These are phyloP conservation scores for Agrocybe chaxingu DNA, from an alignment of 768 basidiomycete genomes.

Conservation along the genomic window DNA sequence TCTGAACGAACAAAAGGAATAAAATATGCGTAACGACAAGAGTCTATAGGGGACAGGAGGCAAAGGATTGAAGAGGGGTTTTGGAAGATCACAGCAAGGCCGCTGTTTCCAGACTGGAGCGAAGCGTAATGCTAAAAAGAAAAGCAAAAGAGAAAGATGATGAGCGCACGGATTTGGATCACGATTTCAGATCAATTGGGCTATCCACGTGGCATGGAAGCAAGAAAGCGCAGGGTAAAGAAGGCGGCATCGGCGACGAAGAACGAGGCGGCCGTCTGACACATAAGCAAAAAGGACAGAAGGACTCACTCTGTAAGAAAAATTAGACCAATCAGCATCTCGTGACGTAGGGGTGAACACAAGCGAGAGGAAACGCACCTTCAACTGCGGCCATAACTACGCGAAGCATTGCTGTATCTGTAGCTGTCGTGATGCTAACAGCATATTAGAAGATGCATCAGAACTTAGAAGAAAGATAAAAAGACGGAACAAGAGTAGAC, in stretches of 20 bases:
- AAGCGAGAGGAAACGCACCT: slow-evolving; percentile 53
- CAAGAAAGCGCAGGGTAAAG: slow-evolving; percentile 19
- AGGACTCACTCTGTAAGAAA: slow-evolving; percentile 55
- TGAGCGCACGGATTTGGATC: slow-evolving; percentile 26
- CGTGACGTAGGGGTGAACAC: background rate
- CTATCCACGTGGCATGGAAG: slow-evolving; percentile 13
- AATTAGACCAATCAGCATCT: background rate
- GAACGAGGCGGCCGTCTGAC: background rate
- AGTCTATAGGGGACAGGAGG: background rate
- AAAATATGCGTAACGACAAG: background rate
- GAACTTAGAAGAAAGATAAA: background rate
- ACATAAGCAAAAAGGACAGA: slow-evolving; percentile 19
- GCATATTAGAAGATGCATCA: background rate
- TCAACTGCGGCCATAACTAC: slow-evolving; percentile 96
- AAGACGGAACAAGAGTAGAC: slow-evolving; percentile 6
- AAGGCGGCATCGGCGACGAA: slow-evolving; percentile 4
- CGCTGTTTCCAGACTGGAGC: slow-evolving; percentile 60
- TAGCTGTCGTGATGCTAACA: slow-evolving; percentile 80
- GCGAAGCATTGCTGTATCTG: slow-evolving; percentile 82
- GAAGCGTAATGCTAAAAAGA: slow-evolving; percentile 61
- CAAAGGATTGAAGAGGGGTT: background rate
- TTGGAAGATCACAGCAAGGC: slow-evolving; percentile 52
- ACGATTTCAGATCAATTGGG: slow-evolving; percentile 5
- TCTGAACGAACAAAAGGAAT: slow-evolving; percentile 1
- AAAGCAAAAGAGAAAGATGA: slow-evolving; percentile 24